phyloP scores from a whole-genome alignment of 2,329 filamentous ascomycete genomes.

The Penicillium polonicum region DNA sequence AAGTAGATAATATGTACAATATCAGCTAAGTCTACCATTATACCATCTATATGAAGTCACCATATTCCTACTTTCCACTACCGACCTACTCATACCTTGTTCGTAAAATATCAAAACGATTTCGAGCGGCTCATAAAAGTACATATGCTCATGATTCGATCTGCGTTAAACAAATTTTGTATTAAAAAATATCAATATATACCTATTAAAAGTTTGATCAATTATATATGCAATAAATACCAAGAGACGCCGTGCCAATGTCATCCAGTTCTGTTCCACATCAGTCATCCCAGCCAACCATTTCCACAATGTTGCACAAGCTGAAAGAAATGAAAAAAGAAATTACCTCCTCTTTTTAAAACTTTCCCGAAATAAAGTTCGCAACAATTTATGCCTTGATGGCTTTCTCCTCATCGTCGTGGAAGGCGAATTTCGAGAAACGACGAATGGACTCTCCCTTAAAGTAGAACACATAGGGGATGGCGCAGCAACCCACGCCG shows the following conservation, averaged over 20 bases:
- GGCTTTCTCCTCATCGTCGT: conserved; percentile 52
- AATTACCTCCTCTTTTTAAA: neutral
- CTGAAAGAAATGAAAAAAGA: neutral
- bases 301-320: neutral
- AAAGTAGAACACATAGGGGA: conserved; percentile 79
- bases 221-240: conserved; percentile 3
- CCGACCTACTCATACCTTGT: neutral
- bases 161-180: neutral
- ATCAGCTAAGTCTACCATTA: neutral
- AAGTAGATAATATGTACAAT: neutral
- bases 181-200: neutral
- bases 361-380: neutral
- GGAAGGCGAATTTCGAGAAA: conserved; percentile 71
- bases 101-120: neutral
- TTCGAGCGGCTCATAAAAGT: neutral
- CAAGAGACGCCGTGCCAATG: conserved; percentile 1
- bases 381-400: conserved; percentile 18
- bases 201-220: neutral
- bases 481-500: conserved; percentile 72
- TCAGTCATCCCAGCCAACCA: conserved; percentile 2
- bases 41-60: neutral
- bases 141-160: neutral
- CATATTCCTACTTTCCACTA: neutral
- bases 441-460: conserved; percentile 70
- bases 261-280: conserved; percentile 1